phyloP scores from a whole-genome alignment of 2,329 filamentous ascomycete species.

The Cyclaneusma minus region DNA sequence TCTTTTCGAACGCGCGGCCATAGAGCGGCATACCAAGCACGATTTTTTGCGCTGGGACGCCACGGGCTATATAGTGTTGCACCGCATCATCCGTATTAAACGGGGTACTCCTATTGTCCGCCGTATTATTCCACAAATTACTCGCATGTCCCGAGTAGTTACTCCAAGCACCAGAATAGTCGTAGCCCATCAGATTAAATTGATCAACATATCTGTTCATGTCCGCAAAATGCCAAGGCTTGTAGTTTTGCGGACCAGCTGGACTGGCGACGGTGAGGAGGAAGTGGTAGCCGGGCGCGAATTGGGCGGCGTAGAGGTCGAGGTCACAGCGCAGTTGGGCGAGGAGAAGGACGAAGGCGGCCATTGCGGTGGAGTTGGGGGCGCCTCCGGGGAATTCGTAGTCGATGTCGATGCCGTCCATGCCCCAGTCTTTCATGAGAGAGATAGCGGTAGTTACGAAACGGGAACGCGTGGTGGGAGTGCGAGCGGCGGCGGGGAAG shows the following conservation, averaged over 20 bases:
- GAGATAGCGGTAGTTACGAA: conserved; percentile 8
- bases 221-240: conserved; percentile 25
- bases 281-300: conserved; percentile 31
- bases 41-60: conserved; percentile 48
- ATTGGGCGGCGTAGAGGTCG: conserved; percentile 27
- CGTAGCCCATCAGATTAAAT: conserved; percentile 47
- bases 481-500: conserved; percentile 51
- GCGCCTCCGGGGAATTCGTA: conserved; percentile 9
- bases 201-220: conserved; percentile 34
- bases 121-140: conserved; percentile 46
- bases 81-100: conserved; percentile 54
- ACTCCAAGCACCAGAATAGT: conserved; percentile 39
- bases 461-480: conserved; percentile 24
- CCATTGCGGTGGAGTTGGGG: conserved; percentile 7
- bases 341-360: conserved; percentile 12
- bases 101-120: conserved; percentile 47
- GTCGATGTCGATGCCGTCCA: conserved; percentile 12
- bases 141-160: conserved; percentile 37
- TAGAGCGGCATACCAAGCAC: conserved; percentile 69
- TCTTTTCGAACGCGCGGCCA: conserved; percentile 51
- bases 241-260: conserved; percentile 30
- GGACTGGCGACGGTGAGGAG: conserved; percentile 35
- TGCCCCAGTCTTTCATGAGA: conserved; percentile 8
- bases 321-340: conserved; percentile 21
- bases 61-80: conserved; percentile 42